These are phyloP conservation scores for Akanthomyces uredinophilus DNA, from an alignment of 2,329 filamentous ascomycete genomes.

Conservation along the genomic window DNA sequence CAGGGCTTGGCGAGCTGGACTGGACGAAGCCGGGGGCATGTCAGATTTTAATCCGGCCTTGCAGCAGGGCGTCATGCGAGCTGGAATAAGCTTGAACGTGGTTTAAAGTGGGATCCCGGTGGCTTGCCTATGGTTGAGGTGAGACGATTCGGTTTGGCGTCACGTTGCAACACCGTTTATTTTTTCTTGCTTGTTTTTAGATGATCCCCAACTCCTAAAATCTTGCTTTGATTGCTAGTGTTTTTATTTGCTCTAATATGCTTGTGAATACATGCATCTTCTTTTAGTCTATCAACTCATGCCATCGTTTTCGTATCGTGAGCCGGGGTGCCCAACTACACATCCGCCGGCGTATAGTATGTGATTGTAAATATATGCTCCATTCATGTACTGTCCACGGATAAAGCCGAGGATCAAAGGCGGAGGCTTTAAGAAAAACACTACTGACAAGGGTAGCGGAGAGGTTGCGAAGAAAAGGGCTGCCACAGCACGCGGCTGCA, in stretches of 20 bases:
- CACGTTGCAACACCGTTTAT: not conserved
- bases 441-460: not conserved
- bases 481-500: conserved; percentile 1
- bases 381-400: not conserved
- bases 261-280: too few species aligned
- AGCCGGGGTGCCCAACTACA: not conserved
- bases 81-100: conserved; percentile 3
- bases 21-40: not conserved
- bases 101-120: not conserved
- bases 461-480: not conserved
- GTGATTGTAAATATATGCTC: not conserved
- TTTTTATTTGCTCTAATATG: too few species aligned
- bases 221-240: not conserved
- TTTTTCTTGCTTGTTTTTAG: too few species aligned
- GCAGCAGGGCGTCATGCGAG: not conserved
- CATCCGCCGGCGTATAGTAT: not conserved
- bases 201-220: too few species aligned
- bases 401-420: not conserved
- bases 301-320: not conserved
- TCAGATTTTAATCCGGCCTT: not conserved
- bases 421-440: not conserved
- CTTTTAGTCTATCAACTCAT: not conserved
- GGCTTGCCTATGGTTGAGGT: not conserved
- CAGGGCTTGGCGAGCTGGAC: not conserved
- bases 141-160: not conserved